Evolutionary conservation across 2,329 filamentous ascomycete species (phyloP).

Genomic region (Claviceps monticola): DNA sequence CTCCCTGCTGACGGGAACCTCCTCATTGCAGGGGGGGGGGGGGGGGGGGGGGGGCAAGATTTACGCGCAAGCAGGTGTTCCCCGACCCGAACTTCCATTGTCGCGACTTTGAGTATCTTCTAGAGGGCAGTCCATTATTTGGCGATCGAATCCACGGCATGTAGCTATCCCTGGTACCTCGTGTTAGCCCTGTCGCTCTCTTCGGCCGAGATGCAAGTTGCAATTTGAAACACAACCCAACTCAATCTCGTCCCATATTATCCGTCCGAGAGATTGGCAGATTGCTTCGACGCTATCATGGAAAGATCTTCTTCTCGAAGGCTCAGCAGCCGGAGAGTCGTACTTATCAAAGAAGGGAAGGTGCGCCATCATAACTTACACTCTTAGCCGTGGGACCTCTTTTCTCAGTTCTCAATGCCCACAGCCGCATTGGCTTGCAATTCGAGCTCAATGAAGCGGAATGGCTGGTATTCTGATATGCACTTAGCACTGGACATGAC

Average conservation of each 20-base stretch:
- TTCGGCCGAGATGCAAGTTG: conserved; percentile 5
- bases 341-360: too few species aligned
- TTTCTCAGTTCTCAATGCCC: not conserved
- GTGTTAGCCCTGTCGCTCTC: conserved; percentile 5
- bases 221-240: conserved; percentile 1
- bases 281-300: not conserved
- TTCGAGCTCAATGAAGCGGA: not conserved
- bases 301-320: not conserved
- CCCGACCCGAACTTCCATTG: not conserved
- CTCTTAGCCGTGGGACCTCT: not conserved
- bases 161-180: conserved; percentile 6
- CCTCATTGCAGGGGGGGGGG: not conserved
- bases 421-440: not conserved
- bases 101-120: not conserved
- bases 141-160: not conserved
- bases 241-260: not conserved
- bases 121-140: not conserved
- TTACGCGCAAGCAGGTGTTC: not conserved
- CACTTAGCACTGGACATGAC: not conserved
- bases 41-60: too few species aligned
- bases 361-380: not conserved
- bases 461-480: not conserved
- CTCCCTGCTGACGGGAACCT: too few species aligned
- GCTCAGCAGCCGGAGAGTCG: not conserved
- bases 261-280: not conserved